A percentile compares a stretch with the other conserved stretches of the same genome.
phyloP scores from a whole-genome alignment of 305 asterid genomes.

The Rubia balearica region DNA sequence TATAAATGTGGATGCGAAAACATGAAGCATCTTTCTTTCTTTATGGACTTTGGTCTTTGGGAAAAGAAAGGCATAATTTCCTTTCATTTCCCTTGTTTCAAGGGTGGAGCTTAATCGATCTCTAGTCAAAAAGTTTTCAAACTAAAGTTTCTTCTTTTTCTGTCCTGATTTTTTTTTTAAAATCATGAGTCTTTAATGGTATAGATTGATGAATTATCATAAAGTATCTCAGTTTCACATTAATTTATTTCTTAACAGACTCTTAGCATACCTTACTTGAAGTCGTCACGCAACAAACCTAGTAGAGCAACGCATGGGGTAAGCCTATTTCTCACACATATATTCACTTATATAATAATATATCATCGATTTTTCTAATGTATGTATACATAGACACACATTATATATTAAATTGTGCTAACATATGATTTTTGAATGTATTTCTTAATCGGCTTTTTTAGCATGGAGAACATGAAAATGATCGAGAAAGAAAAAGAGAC shows the following conservation, averaged over 20 bases:
- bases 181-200: no score
- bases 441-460: not conserved
- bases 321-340: conserved; percentile 8
- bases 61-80: not conserved
- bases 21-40: not conserved
- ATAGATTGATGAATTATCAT: not conserved
- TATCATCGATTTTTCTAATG: no score
- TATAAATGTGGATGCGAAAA: not conserved
- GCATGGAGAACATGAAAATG: conserved; percentile 25
- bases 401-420: no score
- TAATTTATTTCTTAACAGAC: conserved; percentile 39
- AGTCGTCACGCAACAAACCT: conserved; percentile 52
- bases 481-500: conserved; percentile 45
- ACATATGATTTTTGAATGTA: no score
- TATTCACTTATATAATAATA: no score
- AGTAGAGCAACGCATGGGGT: conserved; percentile 51
- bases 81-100: conserved; percentile 9
- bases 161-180: not conserved
- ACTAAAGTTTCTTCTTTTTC: not conserved
- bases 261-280: conserved; percentile 80
- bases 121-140: conserved; percentile 8
- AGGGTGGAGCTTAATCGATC: conserved; percentile 3
- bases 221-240: not conserved
- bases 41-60: conserved; percentile 5
- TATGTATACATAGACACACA: no score